These are phyloP conservation scores for Saccharomyces hybrid DNA, from an alignment of 1,139 yeast genomes.

Conservation along the genomic window DNA sequence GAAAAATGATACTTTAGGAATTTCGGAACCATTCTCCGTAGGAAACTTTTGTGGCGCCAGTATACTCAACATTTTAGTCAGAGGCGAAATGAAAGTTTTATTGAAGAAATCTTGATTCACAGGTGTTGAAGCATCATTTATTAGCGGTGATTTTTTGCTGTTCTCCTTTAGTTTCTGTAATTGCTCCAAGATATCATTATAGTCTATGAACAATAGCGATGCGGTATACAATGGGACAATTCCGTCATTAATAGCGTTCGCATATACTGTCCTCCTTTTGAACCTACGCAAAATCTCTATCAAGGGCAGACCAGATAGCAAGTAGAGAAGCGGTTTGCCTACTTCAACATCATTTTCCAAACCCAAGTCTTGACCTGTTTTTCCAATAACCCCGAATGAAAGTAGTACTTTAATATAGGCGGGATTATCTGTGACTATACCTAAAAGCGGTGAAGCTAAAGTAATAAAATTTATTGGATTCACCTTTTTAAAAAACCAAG, in stretches of 20 bases:
- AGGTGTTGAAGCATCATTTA: constrained; percentile 16
- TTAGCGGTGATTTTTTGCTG: constrained; percentile 35
- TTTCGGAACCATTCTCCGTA: constrained; percentile 16
- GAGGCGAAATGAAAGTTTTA: constrained; percentile 23
- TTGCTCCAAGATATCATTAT: constrained; percentile 37
- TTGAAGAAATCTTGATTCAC: constrained; percentile 20
- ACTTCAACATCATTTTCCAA: constrained; percentile 33
- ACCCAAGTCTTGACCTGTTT: constrained; percentile 85
- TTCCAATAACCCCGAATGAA: constrained; percentile 82
- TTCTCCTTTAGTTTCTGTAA: constrained; percentile 22
- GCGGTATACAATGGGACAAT: constrained; percentile 87
- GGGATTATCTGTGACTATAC: constrained; percentile 77
- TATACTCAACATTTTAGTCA: constrained; percentile 26
- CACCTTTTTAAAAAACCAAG: constrained; percentile 56
- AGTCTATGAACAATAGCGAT: constrained; percentile 65
- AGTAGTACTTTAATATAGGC: constrained; percentile 73
- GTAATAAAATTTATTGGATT: constrained; percentile 72
- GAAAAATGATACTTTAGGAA: constrained; percentile 70
- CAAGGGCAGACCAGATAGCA: constrained; percentile 76
- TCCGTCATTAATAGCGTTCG: constrained; percentile 52
- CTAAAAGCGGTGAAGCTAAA: constrained; percentile 78
- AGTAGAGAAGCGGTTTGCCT: constrained; percentile 55
- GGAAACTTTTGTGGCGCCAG: constrained; percentile 28
- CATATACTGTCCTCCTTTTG: constrained; percentile 41
- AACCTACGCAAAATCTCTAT: constrained; percentile 57